Percentiles rank a stretch among this genome's conserved stretches.
phyloP scores from a whole-genome alignment of 495 filamentous ascomycete genomes.

The Podospora appendiculata region DNA sequence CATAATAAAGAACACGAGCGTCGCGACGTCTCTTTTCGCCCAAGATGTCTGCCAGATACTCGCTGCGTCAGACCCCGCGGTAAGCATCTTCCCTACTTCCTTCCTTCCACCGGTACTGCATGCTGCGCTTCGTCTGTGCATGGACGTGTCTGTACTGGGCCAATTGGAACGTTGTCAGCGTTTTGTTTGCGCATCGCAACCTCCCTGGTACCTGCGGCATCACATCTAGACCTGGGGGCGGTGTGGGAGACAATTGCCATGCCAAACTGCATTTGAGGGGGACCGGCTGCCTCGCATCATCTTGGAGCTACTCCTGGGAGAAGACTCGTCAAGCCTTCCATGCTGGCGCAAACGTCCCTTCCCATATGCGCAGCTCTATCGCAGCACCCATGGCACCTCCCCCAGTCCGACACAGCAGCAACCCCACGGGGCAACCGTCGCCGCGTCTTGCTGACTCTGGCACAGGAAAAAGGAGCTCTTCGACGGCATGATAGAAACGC shows the following conservation, averaged over 20 bases:
- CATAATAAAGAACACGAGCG: constrained; percentile 9
- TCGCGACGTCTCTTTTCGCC: constrained; percentile 5
- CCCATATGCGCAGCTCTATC: too few species aligned
- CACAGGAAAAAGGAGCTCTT: constrained; percentile 43
- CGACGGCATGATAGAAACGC: constrained; percentile 45
- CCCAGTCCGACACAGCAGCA: not conserved
- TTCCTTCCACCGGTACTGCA: not conserved
- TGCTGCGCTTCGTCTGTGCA: not conserved
- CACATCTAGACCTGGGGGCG: not conserved
- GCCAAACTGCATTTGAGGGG: too few species aligned
- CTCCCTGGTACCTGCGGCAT: not conserved
- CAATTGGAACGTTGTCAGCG: not conserved
- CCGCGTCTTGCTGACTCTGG: not conserved
- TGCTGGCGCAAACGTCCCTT: not conserved
- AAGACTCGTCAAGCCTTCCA: not conserved
- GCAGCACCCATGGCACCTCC: too few species aligned
- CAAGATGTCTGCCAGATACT: constrained; percentile 31
- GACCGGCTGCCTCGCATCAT: not conserved
- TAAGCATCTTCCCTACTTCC: constrained; percentile 15
- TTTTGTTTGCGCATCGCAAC: not conserved
- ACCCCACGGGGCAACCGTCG: not conserved
- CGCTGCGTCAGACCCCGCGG: constrained; percentile 45
- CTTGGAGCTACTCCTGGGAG: not conserved
- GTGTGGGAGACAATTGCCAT: too few species aligned
- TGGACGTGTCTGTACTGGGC: not conserved